phyloP scores from a whole-genome alignment of 208 protist genomes.

The Leishmania aethiopica region DNA sequence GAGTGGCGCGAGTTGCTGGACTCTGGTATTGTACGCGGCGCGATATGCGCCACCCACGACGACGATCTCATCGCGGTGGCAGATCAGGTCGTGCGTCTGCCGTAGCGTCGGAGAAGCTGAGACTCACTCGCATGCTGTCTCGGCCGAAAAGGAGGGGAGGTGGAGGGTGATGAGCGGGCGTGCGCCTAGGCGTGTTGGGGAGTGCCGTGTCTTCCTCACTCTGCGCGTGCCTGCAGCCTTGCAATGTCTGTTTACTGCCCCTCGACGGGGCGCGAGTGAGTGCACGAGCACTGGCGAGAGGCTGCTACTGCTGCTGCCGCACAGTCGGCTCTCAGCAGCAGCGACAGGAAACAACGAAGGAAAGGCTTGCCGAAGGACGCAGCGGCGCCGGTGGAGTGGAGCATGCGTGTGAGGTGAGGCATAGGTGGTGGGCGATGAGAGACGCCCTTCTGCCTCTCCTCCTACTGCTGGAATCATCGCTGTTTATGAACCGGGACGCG shows the following conservation, averaged over 20 bases:
- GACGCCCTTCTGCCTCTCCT: neutral
- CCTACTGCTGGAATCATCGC: neutral
- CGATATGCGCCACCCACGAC: slow-evolving; percentile 75
- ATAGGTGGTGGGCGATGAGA: neutral
- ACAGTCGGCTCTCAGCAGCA: neutral
- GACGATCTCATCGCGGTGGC: slow-evolving; percentile 50
- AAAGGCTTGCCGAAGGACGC: too few relatives aligned
- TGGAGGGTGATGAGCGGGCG: neutral
- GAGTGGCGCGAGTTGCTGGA: slow-evolving; percentile 55
- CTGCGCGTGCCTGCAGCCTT: too few relatives aligned
- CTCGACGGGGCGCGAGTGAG: neutral
- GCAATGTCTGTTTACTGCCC: neutral
- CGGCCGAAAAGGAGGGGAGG: neutral
- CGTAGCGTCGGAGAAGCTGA: neutral
- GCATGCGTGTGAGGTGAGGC: neutral
- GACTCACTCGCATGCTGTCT: neutral
- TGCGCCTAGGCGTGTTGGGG: neutral
- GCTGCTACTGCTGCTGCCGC: too few relatives aligned
- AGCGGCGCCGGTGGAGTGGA: neutral
- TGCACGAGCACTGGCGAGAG: neutral
- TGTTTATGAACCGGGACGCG: neutral
- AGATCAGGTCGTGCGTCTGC: slow-evolving; percentile 54
- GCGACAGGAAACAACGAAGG: neutral
- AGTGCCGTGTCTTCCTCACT: too few relatives aligned
- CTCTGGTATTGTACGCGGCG: slow-evolving; percentile 38